These are phyloP conservation scores for Vanilla planifolia DNA, from an alignment of 106 monocot species.

Conservation along the genomic window DNA sequence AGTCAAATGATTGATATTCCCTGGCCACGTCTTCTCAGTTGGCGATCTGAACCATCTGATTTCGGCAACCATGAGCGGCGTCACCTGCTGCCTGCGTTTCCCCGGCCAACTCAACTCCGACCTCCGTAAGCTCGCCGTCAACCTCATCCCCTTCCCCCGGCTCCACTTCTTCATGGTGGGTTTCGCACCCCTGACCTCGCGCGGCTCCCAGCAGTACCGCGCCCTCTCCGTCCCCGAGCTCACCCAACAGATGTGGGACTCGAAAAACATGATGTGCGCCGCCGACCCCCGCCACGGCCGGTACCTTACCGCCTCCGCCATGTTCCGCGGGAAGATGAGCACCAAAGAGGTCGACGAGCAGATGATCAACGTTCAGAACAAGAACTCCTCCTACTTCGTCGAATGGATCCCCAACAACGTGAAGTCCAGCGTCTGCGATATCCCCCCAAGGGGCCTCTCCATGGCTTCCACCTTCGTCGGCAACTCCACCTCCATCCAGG, in stretches of 20 bases:
- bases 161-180: constrained; percentile 92
- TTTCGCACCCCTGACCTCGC: constrained; percentile 66
- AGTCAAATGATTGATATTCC: too few relatives aligned
- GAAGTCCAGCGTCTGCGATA: constrained; percentile 64
- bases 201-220: constrained; percentile 74
- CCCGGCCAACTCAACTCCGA: constrained; percentile 81
- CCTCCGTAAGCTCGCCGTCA: constrained; percentile 71
- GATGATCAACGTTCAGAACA: constrained; percentile 86
- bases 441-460: constrained; percentile 40
- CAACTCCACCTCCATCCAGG: constrained; percentile 47
- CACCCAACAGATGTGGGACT: constrained; percentile 82
- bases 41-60: constrained; percentile 60
- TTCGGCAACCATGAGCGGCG: constrained; percentile 76
- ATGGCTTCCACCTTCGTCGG: constrained; percentile 50
- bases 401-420: constrained; percentile 92
- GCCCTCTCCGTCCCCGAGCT: constrained; percentile 67
- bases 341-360: constrained; percentile 83
- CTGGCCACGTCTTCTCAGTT: constrained; percentile 31
- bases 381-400: constrained; percentile 88
- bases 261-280: constrained; percentile 91
- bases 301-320: constrained; percentile 73
- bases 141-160: constrained; percentile 79
- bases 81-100: constrained; percentile 76
- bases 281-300: constrained; percentile 77
- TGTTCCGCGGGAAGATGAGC: constrained; percentile 89